phyloP scores from a whole-genome alignment of 805 yeast genomes.

The Sugiyamaella smithiae region DNA sequence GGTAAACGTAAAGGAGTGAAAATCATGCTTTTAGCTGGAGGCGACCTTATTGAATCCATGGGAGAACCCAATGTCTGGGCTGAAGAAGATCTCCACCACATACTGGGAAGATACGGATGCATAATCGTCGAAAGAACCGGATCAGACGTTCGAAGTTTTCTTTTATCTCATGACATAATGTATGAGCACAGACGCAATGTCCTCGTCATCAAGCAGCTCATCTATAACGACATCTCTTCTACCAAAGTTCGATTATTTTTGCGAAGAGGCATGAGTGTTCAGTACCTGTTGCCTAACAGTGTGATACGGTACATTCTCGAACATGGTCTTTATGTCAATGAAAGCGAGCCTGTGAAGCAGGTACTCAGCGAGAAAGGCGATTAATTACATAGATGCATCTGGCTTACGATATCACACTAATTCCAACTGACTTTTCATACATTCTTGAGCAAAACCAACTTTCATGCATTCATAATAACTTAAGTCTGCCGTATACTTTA shows the following conservation, averaged over 20 bases:
- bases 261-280: slow-evolving; percentile 95
- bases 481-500: slow-evolving; percentile 19
- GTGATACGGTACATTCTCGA: slow-evolving; percentile 95
- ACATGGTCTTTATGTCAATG: slow-evolving; percentile 78
- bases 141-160: slow-evolving; percentile 87
- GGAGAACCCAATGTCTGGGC: slow-evolving; percentile 99
- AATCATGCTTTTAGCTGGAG: slow-evolving; percentile 95
- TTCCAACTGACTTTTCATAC: too few relatives aligned
- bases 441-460: too few relatives aligned
- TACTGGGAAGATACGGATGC: slow-evolving; percentile 94
- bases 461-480: too few relatives aligned
- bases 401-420: too few relatives aligned
- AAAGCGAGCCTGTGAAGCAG: slow-evolving; percentile 91
- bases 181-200: slow-evolving; percentile 92
- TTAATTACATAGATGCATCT: background rate
- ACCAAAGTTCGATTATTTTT: slow-evolving; percentile 91
- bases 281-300: slow-evolving; percentile 86
- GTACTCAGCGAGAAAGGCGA: slow-evolving; percentile 43
- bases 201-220: slow-evolving; percentile 89
- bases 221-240: slow-evolving; percentile 92
- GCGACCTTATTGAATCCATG: slow-evolving; percentile 96
- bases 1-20: slow-evolving; percentile 71
- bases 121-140: slow-evolving; percentile 96
- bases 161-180: slow-evolving; percentile 93
- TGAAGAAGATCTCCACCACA: slow-evolving; percentile 90